A percentile compares a stretch with the other conserved stretches of the same genome.
These are phyloP conservation scores for Diaporthe citrichinensis DNA, from an alignment of 2,329 filamentous ascomycete species.

Conservation along the genomic window DNA sequence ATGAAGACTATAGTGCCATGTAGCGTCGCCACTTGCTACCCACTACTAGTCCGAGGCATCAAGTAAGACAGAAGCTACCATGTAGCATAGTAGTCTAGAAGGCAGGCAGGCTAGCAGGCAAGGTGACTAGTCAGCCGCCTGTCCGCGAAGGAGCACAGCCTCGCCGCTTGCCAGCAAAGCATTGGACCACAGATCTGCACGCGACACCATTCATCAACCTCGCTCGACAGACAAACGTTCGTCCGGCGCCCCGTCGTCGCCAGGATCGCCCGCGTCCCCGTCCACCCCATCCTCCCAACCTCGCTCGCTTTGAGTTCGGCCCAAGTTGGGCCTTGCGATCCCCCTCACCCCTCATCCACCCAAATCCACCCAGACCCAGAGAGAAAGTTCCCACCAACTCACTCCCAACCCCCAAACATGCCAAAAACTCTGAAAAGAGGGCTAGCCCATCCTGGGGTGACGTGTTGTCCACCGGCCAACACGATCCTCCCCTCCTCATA, in stretches of 20 bases:
- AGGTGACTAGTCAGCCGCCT: not conserved
- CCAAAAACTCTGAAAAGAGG: conserved; percentile 14
- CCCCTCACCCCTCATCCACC: conserved; percentile 6
- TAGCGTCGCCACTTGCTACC: conserved; percentile 30
- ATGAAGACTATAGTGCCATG: conserved; percentile 13
- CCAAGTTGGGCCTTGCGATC: conserved; percentile 8
- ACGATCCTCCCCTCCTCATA: not conserved
- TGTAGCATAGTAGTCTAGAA: not conserved
- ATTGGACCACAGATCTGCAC: conserved; percentile 24
- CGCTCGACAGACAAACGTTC: not conserved
- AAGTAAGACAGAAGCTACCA: not conserved
- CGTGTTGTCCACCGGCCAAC: conserved; percentile 12
- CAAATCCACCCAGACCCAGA: conserved; percentile 11
- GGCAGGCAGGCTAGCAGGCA: not conserved
- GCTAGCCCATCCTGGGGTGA: not conserved
- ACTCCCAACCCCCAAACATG: not conserved
- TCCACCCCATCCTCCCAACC: not conserved
- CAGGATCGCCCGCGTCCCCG: not conserved
- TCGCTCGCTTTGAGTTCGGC: conserved; percentile 22
- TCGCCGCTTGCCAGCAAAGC: conserved; percentile 28
- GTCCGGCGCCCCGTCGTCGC: not conserved
- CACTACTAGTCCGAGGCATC: not conserved
- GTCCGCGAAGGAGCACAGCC: conserved; percentile 15
- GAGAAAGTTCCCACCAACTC: not conserved
- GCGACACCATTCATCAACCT: conserved; percentile 5